These are phyloP conservation scores for Cyberlindnera xishuangbannaensis DNA, from an alignment of 805 yeast genomes.

Conservation along the genomic window DNA sequence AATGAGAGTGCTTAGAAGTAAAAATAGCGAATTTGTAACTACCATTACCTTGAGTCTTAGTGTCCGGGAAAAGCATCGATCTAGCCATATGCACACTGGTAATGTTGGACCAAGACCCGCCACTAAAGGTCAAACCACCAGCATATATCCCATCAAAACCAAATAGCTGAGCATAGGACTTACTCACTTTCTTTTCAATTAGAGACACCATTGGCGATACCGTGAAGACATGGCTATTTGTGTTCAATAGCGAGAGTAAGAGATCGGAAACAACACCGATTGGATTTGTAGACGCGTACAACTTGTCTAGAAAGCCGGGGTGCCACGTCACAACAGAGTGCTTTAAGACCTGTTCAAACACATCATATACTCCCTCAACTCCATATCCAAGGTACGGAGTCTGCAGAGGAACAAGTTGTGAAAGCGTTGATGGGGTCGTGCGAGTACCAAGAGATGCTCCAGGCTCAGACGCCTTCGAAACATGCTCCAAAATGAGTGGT, in stretches of 20 bases:
- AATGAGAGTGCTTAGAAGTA: conserved; percentile 69
- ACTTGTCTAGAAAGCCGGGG: conserved; percentile 77
- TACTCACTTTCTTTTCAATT: conserved; percentile 64
- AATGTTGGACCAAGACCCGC: conserved; percentile 84
- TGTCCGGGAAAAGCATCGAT: conserved; percentile 58
- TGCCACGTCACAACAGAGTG: conserved; percentile 83
- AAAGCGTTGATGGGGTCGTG: conserved; percentile 45
- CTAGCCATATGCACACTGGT: conserved; percentile 78
- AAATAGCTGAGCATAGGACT: conserved; percentile 62
- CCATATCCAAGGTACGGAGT: conserved; percentile 35
- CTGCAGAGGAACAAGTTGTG: conserved; percentile 29
- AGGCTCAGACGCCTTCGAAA: conserved; percentile 41
- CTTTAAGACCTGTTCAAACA: conserved; percentile 51
- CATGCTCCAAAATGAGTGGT: conserved; percentile 47
- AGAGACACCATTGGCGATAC: conserved; percentile 78
- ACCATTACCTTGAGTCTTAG: conserved; percentile 55
- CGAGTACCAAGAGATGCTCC: conserved; percentile 45
- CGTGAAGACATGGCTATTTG: conserved; percentile 81
- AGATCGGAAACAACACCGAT: conserved; percentile 74
- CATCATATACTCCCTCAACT: conserved; percentile 37
- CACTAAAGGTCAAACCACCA: conserved; percentile 82
- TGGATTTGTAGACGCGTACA: conserved; percentile 83
- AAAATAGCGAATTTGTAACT: conserved; percentile 57
- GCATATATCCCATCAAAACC: conserved; percentile 49
- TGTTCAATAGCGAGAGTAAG: conserved; percentile 62